phyloP scores from a whole-genome alignment of 116 monocot genomes.

The Trichopus zeylanicus region DNA sequence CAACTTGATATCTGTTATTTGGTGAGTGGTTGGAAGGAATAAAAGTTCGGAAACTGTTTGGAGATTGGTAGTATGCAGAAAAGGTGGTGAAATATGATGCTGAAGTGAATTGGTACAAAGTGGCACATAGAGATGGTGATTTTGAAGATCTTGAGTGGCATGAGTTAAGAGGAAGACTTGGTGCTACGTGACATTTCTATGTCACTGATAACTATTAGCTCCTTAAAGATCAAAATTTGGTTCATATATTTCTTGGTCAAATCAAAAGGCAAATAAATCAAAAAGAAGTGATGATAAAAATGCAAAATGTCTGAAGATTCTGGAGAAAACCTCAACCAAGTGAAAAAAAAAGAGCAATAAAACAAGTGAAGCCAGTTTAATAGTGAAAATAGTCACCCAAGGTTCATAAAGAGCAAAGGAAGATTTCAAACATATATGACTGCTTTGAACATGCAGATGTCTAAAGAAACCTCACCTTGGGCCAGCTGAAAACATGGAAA shows the following conservation, averaged over 20 bases:
- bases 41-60: constrained; percentile 55
- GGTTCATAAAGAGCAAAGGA: not conserved
- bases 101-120: constrained; percentile 55
- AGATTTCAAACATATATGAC: not conserved
- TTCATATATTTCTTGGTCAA: constrained; percentile 1
- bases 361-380: not conserved
- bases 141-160: constrained; percentile 69
- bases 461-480: too few relatives aligned
- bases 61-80: constrained; percentile 42
- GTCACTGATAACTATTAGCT: constrained; percentile 46
- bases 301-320: constrained; percentile 9
- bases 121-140: constrained; percentile 79
- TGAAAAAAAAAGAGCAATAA: not conserved
- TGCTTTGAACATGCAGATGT: not conserved
- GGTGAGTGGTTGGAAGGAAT: constrained; percentile 73
- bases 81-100: constrained; percentile 55
- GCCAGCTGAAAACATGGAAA: not conserved
- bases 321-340: not conserved
- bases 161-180: constrained; percentile 54
- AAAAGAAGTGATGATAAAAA: constrained; percentile 14
- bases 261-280: constrained; percentile 6
- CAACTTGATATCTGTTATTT: constrained; percentile 32
- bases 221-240: constrained; percentile 12
- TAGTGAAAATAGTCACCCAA: not conserved
- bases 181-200: constrained; percentile 59